phyloP scores from a whole-genome alignment of 225 moss, liverwort and hornwort genomes.

The Pseudoscleropodium purum region DNA sequence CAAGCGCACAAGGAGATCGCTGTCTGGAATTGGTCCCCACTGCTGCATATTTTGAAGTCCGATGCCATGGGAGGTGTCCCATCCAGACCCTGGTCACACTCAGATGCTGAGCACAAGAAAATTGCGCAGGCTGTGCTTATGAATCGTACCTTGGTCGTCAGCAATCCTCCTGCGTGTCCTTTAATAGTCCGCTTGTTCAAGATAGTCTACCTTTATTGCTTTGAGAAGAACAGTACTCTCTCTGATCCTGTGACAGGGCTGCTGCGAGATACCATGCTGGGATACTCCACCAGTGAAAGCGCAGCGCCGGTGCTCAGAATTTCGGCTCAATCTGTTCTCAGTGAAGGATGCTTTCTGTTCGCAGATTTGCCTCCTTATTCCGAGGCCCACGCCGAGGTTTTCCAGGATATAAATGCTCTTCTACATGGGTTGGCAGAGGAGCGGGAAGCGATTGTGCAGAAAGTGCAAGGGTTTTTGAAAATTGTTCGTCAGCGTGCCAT shows the following conservation, averaged over 20 bases:
- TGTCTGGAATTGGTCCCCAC: slow-evolving; percentile 43
- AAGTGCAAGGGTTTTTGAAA: slow-evolving; percentile 32
- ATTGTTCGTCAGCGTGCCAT: slow-evolving; percentile 35
- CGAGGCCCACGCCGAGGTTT: slow-evolving; percentile 24
- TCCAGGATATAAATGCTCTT: slow-evolving; percentile 24
- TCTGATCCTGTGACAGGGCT: slow-evolving; percentile 34
- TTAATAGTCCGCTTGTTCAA: slow-evolving; percentile 39
- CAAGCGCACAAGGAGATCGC: slow-evolving; percentile 23
- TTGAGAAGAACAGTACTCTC: slow-evolving; percentile 26
- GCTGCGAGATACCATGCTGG: slow-evolving; percentile 32
- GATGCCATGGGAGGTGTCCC: slow-evolving; percentile 29
- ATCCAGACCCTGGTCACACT: slow-evolving; percentile 37
- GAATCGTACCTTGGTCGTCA: slow-evolving; percentile 16
- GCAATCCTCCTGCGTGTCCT: slow-evolving; percentile 22
- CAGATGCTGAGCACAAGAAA: slow-evolving; percentile 20
- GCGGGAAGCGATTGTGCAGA: slow-evolving; percentile 25
- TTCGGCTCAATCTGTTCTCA: slow-evolving; percentile 42
- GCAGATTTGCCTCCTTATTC: slow-evolving; percentile 24
- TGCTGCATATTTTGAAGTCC: slow-evolving; percentile 20
- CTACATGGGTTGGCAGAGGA: slow-evolving; percentile 15
- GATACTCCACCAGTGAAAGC: slow-evolving; percentile 18
- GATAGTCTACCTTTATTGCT: slow-evolving; percentile 28
- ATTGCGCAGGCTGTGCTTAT: slow-evolving; percentile 12
- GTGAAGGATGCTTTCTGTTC: slow-evolving; percentile 40
- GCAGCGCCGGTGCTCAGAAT: slow-evolving; percentile 30